Percentiles rank a stretch among this genome's conserved stretches.
Conservation (phyloP, 257 asterid species). For the Thymus quinquecostatus region DNA sequence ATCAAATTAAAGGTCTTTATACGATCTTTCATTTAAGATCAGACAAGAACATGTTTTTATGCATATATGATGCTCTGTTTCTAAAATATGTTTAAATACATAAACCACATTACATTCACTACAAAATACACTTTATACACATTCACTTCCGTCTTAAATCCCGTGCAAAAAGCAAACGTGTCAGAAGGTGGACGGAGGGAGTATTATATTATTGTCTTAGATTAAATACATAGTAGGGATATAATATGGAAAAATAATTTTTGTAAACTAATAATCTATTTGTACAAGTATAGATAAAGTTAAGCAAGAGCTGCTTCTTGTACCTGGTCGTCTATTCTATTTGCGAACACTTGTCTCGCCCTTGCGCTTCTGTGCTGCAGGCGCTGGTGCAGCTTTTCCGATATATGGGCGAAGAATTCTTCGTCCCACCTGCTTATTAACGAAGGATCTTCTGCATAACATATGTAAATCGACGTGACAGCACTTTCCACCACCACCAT, state of each 20-base stretch:
- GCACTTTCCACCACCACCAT: constrained; percentile 98
- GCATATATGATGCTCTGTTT: too few species aligned
- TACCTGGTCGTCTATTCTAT: constrained; percentile 60
- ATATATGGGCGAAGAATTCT: constrained; percentile 68
- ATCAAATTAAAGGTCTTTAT: too few species aligned
- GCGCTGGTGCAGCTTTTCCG: constrained; percentile 86
- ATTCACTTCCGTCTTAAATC: too few species aligned
- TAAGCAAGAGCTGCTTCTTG: constrained; percentile 55
- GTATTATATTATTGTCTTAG: neutral
- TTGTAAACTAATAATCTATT: neutral
- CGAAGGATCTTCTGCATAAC: constrained; percentile 90
- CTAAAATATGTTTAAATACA: too few species aligned
- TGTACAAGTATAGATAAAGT: constrained; percentile 8
- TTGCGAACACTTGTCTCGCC: constrained; percentile 56
- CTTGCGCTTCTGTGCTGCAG: constrained; percentile 95
- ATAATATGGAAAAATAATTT: too few species aligned
- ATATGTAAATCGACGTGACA: constrained; percentile 87
- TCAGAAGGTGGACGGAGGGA: too few species aligned
- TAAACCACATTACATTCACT: too few species aligned
- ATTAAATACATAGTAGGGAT: neutral
- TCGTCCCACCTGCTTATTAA: constrained; percentile 83
- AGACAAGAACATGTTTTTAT: too few species aligned
- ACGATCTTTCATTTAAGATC: too few species aligned
- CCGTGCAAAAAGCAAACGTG: too few species aligned
- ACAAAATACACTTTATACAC: too few species aligned